These are phyloP conservation scores for Starmerella khaoyaiensis DNA, from an alignment of 805 yeast genomes.

Conservation along the genomic window DNA sequence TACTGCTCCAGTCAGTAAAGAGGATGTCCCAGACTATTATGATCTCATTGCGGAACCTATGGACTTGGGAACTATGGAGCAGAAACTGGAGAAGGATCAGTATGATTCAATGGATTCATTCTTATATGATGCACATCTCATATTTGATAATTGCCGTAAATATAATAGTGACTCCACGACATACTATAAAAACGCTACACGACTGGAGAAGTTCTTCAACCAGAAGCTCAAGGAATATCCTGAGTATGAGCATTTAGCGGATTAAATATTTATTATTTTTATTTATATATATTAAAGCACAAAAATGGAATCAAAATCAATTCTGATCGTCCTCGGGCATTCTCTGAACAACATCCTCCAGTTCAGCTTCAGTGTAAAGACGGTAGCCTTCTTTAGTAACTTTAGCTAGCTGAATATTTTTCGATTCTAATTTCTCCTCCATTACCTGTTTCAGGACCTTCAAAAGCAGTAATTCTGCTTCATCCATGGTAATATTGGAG, in stretches of 20 bases:
- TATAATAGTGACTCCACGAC: conserved; percentile 93
- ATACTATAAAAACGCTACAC: conserved; percentile 86
- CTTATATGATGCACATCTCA: conserved; percentile 71
- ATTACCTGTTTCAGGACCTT: conserved; percentile 91
- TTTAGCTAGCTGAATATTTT: conserved; percentile 87
- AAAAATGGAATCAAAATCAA: background rate
- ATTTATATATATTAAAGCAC: background rate
- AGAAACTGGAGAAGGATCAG: conserved; percentile 78
- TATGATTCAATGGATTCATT: conserved; percentile 86
- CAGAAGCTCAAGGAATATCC: conserved; percentile 77
- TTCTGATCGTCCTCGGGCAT: conserved; percentile 45
- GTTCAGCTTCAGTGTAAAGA: conserved; percentile 69
- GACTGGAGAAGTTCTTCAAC: conserved; percentile 79
- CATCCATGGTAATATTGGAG: conserved; percentile 68
- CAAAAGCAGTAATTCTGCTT: conserved; percentile 80
- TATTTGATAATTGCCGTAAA: conserved; percentile 81
- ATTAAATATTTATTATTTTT: conserved; percentile 34
- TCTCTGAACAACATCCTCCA: conserved; percentile 64
- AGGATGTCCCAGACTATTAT: conserved; percentile 92
- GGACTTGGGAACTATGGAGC: conserved; percentile 95
- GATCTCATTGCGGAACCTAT: conserved; percentile 95
- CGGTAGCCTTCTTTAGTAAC: conserved; percentile 81
- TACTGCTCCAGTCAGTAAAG: conserved; percentile 78
- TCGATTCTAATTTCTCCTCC: conserved; percentile 96
- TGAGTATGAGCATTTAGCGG: conserved; percentile 74